A percentile compares a stretch with the other conserved stretches of the same genome.
Conservation (phyloP, 1,284 basidiomycete species). For the Grifola frondosa region DNA sequence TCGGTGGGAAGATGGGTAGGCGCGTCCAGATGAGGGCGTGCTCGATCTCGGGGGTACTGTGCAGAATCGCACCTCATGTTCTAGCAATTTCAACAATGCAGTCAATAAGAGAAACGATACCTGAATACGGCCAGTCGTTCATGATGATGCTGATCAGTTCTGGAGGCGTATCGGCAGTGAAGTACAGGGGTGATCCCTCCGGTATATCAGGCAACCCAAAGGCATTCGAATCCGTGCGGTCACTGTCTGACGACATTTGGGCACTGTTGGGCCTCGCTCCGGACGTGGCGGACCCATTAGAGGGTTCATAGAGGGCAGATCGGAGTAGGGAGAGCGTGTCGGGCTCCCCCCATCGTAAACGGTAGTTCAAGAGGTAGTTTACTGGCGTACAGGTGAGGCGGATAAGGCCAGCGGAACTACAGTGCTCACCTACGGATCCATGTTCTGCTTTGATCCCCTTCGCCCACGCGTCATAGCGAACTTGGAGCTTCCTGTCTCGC, state of each 20-base stretch:
- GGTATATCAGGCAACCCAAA: conserved; percentile 27
- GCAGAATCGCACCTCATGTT: too few relatives aligned
- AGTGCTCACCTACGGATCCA: conserved; percentile 61
- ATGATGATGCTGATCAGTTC: conserved; percentile 68
- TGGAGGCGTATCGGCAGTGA: conserved; percentile 58
- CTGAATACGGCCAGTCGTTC: conserved; percentile 85
- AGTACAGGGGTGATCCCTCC: conserved; percentile 48
- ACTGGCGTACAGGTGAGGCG: conserved; percentile 37
- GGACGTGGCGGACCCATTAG: not conserved
- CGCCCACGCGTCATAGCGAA: conserved; percentile 62
- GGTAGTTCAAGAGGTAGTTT: conserved; percentile 61
- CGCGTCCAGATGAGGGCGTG: conserved; percentile 77
- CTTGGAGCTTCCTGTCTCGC: conserved; percentile 66
- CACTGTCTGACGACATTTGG: not conserved
- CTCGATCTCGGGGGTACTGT: conserved; percentile 71
- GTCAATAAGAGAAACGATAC: conserved; percentile 37
- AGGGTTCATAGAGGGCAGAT: conserved; percentile 23
- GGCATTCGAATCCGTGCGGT: not conserved
- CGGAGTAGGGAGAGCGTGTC: conserved; percentile 57
- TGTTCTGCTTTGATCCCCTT: conserved; percentile 53
- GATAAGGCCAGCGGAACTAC: not conserved
- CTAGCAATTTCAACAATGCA: too few relatives aligned
- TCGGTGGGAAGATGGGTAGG: conserved; percentile 61
- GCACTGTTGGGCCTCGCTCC: not conserved
- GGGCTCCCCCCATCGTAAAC: conserved; percentile 71